Evolutionary conservation across 345 rosid species (phyloP), one percentile per base, ranked within the genome.

Genomic region (Bruguiera gymnorhiza): DNA sequence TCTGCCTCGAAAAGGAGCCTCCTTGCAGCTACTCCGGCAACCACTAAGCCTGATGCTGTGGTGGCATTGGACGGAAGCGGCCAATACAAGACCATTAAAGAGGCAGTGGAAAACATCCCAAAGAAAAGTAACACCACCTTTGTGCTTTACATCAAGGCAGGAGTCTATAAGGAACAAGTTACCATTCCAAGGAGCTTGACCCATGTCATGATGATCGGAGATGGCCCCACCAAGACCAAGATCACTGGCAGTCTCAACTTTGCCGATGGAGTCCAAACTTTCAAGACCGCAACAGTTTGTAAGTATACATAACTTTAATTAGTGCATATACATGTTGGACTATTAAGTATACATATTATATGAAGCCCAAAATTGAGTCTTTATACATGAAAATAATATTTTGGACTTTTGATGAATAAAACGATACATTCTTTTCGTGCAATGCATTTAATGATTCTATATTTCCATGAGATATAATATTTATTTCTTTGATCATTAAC

Each of bases 51-150:
- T 21, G 76, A 91, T 50, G 80, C 79, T 0, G 71, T 80, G 1
- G 95, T 91, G 27, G 96, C 96, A 55, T 65, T 79, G 75, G 97
- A 91, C 37, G 93, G 91, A 52, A 88, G 83, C 60, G 96, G 95
- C 2, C 84, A 91, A 39, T 89, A 68, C 63, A 86, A 70, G 63
- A 86, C 85, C n/a, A 82, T 94, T 62, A 23, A 48, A 0, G 88
- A 86, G 15, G 94, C 96, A 6, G 55, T 94, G n/a, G 64, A 57
- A 0, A 70, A 59, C 0, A 77, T 89, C 4, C 97, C 96, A 1
- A 60, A 32, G 70, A 62, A 70, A 4, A 73, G 79, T 37, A 60
- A 23, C 5, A 29, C 37, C 30, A 74, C 85, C 15, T 89, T 89
- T 65, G 78, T 89, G n/a, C 64, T 94, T 30, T 46, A 91, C 72